phyloP scores from a whole-genome alignment of 805 yeast genomes.

The Metschnikowia borealis region DNA sequence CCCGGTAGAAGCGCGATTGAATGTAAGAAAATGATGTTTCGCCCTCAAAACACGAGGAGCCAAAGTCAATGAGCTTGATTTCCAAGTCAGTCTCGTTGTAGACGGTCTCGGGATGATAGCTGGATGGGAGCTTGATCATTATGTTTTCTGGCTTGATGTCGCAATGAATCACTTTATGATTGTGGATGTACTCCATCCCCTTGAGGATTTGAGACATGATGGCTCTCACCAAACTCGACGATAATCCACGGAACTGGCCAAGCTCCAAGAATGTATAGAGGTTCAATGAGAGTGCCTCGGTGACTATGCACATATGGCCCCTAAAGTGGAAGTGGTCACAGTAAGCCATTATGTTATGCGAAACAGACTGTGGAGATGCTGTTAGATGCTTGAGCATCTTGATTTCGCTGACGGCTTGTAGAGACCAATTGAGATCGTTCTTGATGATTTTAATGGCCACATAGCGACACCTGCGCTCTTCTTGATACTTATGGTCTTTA shows the following conservation, averaged over 20 bases:
- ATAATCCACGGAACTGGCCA: conserved; percentile 47
- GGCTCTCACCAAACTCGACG: conserved; percentile 34
- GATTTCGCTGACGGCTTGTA: conserved; percentile 77
- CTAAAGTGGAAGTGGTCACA: conserved; percentile 72
- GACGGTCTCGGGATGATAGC: conserved; percentile 5
- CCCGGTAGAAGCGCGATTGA: conserved; percentile 68
- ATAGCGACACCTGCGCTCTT: conserved; percentile 23
- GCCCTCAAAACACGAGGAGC: conserved; percentile 51
- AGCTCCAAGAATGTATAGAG: conserved; percentile 57
- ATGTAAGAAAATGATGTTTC: conserved; percentile 48
- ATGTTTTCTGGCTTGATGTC: conserved; percentile 86
- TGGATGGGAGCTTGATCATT: conserved; percentile 44
- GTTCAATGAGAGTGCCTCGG: conserved; percentile 68
- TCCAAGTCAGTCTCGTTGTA: conserved; percentile 38
- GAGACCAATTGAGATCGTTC: conserved; percentile 66
- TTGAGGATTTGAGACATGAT: conserved; percentile 54
- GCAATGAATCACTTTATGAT: conserved; percentile 64
- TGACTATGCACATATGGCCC: conserved; percentile 76
- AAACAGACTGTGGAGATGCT: conserved; percentile 10
- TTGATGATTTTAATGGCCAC: conserved; percentile 79
- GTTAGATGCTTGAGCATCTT: conserved; percentile 53
- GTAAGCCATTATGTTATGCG: conserved; percentile 46
- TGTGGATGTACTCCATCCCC: conserved; percentile 60
- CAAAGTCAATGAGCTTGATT: conserved; percentile 78
- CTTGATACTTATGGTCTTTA: conserved; percentile 53